These are phyloP conservation scores for Debaryomycetaceae sp. DNA, from an alignment of 1,139 yeast species.

Conservation along the genomic window DNA sequence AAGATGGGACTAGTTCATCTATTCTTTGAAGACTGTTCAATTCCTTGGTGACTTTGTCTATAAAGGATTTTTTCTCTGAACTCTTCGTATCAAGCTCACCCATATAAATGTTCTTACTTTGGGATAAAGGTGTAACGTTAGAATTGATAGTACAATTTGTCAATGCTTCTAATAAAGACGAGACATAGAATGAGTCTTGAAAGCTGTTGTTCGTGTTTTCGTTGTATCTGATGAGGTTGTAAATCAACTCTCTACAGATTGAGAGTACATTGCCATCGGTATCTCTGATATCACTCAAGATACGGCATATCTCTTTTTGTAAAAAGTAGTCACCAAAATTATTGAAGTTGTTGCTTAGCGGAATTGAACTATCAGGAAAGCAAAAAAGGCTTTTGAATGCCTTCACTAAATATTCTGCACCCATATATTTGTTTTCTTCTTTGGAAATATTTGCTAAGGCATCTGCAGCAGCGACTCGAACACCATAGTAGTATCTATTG, in stretches of 20 bases:
- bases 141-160: slow-evolving; percentile 36
- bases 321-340: slow-evolving; percentile 66
- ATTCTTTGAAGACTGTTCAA: slow-evolving; percentile 71
- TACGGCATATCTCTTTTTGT: slow-evolving; percentile 63
- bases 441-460: slow-evolving; percentile 70
- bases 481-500: slow-evolving; percentile 80
- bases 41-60: slow-evolving; percentile 35
- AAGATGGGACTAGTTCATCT: slow-evolving; percentile 86
- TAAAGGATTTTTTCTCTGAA: slow-evolving; percentile 19
- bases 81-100: slow-evolving; percentile 7
- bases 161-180: slow-evolving; percentile 55
- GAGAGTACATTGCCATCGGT: slow-evolving; percentile 65
- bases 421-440: slow-evolving; percentile 61
- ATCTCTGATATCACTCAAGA: slow-evolving; percentile 60
- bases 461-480: slow-evolving; percentile 80
- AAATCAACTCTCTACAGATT: slow-evolving; percentile 57
- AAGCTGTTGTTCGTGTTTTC: slow-evolving; percentile 80
- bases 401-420: slow-evolving; percentile 66
- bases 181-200: slow-evolving; percentile 69
- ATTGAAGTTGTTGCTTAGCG: slow-evolving; percentile 76
- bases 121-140: slow-evolving; percentile 29
- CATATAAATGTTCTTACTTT: slow-evolving; percentile 15
- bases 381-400: slow-evolving; percentile 73
- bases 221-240: slow-evolving; percentile 75
- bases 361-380: slow-evolving; percentile 61